Percentiles rank a stretch among this genome's conserved stretches.
Conservation (phyloP, 495 filamentous ascomycete genomes). For the Xylaria nigripes region DNA sequence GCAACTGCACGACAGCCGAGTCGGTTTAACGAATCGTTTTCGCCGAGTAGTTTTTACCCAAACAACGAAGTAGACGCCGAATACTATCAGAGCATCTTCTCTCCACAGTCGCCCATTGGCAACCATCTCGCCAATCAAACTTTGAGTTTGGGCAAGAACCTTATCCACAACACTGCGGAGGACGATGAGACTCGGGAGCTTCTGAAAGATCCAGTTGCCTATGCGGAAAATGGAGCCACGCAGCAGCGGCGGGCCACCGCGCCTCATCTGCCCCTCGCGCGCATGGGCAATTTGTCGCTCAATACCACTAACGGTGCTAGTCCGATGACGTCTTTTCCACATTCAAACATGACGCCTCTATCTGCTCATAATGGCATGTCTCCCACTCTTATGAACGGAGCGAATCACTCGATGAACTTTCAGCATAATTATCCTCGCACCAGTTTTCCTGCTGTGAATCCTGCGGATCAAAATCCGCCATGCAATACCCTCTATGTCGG, state of each 20-base stretch:
- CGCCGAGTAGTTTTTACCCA: slow-evolving; percentile 47
- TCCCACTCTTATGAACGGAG: slow-evolving; percentile 43
- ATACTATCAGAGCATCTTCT: slow-evolving; percentile 65
- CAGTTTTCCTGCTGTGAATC: slow-evolving; percentile 83
- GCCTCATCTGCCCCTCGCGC: slow-evolving; percentile 62
- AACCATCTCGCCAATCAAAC: slow-evolving; percentile 62
- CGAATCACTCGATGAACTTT: slow-evolving; percentile 37
- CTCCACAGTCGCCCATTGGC: slow-evolving; percentile 73
- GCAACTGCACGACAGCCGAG: slow-evolving; percentile 59
- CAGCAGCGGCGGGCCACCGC: slow-evolving; percentile 62
- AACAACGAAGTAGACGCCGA: slow-evolving; percentile 52
- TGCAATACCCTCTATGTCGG: slow-evolving; percentile 98
- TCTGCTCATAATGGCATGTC: slow-evolving; percentile 54
- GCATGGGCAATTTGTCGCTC: slow-evolving; percentile 62
- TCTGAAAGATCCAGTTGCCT: slow-evolving; percentile 75
- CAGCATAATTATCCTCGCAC: slow-evolving; percentile 52
- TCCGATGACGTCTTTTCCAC: slow-evolving; percentile 45
- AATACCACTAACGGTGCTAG: slow-evolving; percentile 43
- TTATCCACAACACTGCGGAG: slow-evolving; percentile 73
- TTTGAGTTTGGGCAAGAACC: slow-evolving; percentile 67
- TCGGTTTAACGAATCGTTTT: slow-evolving; percentile 67
- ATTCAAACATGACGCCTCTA: slow-evolving; percentile 32
- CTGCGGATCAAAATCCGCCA: slow-evolving; percentile 93
- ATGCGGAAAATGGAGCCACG: slow-evolving; percentile 65
- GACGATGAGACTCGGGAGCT: slow-evolving; percentile 79